Conservation (phyloP, 257 asterid species). For the Solanum dulcamara region DNA sequence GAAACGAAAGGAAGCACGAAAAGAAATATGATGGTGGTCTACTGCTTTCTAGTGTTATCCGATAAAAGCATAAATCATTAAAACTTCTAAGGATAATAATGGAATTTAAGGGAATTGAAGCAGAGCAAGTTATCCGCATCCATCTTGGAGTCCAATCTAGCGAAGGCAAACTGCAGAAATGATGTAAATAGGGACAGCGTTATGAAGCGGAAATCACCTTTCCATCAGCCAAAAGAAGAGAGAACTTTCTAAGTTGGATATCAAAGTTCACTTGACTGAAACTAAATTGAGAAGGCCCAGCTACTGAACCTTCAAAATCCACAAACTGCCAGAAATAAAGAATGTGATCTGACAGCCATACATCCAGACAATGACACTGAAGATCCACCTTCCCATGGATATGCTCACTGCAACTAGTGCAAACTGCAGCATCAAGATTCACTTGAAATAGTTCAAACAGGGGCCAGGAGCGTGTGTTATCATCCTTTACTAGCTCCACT, state of each 20-base stretch:
- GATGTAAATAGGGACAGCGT: not conserved
- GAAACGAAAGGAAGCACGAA: not conserved
- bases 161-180: not conserved
- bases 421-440: conserved; percentile 45
- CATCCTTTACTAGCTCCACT: conserved; percentile 37
- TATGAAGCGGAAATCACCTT: conserved; percentile 35
- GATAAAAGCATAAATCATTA: not conserved
- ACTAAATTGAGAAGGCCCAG: conserved; percentile 26
- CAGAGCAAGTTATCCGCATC: not conserved
- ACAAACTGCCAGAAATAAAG: conserved; percentile 40
- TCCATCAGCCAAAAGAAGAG: conserved; percentile 69
- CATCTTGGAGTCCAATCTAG: not conserved
- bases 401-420: conserved; percentile 22
- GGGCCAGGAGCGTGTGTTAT: conserved; percentile 43
- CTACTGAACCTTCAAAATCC: conserved; percentile 42
- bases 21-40: not conserved
- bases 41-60: not conserved
- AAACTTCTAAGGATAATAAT: not conserved
- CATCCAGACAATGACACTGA: conserved; percentile 49
- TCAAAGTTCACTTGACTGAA: conserved; percentile 39
- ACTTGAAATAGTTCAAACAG: conserved; percentile 61
- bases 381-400: conserved; percentile 31
- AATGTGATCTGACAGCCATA: conserved; percentile 59
- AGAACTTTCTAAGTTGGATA: conserved; percentile 47
- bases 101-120: not conserved